These are phyloP conservation scores for Adansonia digitata DNA, from an alignment of 345 rosid genomes.

Conservation along the genomic window DNA sequence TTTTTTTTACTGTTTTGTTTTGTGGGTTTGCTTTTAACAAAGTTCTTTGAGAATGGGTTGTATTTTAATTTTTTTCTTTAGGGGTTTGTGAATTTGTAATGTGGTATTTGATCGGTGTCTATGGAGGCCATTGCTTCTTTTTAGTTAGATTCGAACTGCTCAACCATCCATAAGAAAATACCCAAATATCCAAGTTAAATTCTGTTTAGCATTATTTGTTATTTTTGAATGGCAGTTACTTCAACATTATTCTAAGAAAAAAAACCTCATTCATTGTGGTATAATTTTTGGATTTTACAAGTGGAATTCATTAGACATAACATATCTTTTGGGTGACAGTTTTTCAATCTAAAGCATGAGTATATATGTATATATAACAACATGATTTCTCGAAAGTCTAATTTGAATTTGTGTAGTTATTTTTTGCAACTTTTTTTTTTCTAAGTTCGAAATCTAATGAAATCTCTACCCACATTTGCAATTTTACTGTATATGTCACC, in stretches of 20 bases:
- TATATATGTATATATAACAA: neutral
- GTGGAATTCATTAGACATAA: no score
- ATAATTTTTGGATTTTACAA: no score
- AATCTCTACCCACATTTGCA: neutral
- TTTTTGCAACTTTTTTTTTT: neutral
- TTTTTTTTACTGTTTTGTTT: no score
- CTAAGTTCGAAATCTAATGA: neutral
- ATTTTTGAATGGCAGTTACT: neutral
- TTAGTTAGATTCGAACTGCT: constrained; percentile 7
- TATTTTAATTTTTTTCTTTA: no score
- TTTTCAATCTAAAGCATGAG: neutral
- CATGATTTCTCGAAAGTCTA: neutral
- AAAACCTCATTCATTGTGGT: neutral
- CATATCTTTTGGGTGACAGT: no score
- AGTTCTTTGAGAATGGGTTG: no score
- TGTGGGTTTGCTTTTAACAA: no score
- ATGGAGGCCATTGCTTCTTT: no score
- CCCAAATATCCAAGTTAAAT: neutral
- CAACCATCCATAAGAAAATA: neutral
- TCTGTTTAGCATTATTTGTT: neutral
- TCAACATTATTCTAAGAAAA: neutral
- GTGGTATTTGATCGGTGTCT: no score
- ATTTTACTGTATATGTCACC: neutral
- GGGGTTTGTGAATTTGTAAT: no score
- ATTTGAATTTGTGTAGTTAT: neutral